Base-by-base conservation (phyloP, 208 protist genomes). In the Naegleria gruberi region DNA sequence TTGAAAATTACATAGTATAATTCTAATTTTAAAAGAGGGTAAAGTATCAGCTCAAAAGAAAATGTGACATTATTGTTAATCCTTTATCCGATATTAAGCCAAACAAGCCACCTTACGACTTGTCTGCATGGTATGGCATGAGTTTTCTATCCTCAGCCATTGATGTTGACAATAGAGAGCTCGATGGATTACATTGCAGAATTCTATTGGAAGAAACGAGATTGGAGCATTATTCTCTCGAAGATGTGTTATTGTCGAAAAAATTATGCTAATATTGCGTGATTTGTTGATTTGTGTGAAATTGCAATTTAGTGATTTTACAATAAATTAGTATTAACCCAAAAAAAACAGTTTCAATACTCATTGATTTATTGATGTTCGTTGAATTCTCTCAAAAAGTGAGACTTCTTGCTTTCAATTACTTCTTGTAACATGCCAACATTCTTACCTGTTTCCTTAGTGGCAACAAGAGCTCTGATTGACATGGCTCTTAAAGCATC, bases 401-500 rank as follows among this genome's bases (percentile, higher is more conserved):
- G 12, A 17, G 77, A 83, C 44, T 83, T 83, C 5, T 23, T 43
- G 34, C 37, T 44, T 17, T 44, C 37, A 17, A 40, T 83, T 26
- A 83, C 40, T 44, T 44, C 40, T 30, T 41, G 0, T 23, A 83
- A 83, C n/a, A 83, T 19, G 5, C 44, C 37, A 44, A 83, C 77
- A 83, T 44, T 83, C n/a, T 44, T 44, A 17, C n/a, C 37, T 2
- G 6, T 34, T 4, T 83, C 73, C 51, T 92, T 92, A 17, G 81
- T 45, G 17, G 91, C 91, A 42, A 91, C n/a, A 12, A 91, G 12
- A 4, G 91, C 34, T 42, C 90, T 41, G 90, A 92, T 92, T 5
- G 91, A 92, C 84, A 92, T 91, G n/a, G 86, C 65, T n/a, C 91
- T 34, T 34, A 93, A 87, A 34, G 91, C 91, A 41, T 93, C 91